Evolutionary conservation across 2,329 filamentous ascomycete genomes (phyloP).

Genomic region (Scorias spongiosa): DNA sequence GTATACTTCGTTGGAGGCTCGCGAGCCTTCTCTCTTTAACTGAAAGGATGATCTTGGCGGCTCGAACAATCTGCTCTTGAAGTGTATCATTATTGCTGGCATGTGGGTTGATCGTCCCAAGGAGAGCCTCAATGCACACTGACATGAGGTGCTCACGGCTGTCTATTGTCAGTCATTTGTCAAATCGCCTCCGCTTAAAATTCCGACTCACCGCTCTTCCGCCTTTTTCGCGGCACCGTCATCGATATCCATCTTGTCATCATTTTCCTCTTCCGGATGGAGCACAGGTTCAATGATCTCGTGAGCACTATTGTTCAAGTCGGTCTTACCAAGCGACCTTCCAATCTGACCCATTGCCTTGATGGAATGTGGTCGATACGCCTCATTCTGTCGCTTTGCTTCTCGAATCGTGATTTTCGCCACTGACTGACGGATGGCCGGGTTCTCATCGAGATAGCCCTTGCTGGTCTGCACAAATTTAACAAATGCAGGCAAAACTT

Average conservation of each 20-base stretch:
- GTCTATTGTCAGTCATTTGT: background rate
- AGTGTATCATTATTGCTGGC: constrained; percentile 7
- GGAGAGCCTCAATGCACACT: constrained; percentile 12
- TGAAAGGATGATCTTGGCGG: constrained; percentile 4
- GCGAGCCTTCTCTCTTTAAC: background rate
- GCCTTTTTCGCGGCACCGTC: constrained; percentile 19
- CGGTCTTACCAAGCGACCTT: constrained; percentile 50
- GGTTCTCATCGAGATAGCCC: constrained; percentile 40
- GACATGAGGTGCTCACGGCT: background rate
- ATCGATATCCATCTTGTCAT: constrained; percentile 57
- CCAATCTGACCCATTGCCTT: constrained; percentile 57
- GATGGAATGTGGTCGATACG: constrained; percentile 65
- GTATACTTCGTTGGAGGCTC: constrained; percentile 9
- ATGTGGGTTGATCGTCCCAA: constrained; percentile 16
- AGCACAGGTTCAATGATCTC: constrained; percentile 49
- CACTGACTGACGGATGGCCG: constrained; percentile 48
- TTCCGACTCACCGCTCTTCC: constrained; percentile 13
- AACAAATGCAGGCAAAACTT: constrained; percentile 63
- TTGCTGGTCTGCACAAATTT: constrained; percentile 55
- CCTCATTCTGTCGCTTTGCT: constrained; percentile 79
- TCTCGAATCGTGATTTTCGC: constrained; percentile 65
- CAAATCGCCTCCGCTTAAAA: background rate
- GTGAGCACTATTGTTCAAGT: constrained; percentile 53
- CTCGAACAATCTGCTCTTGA: constrained; percentile 5
- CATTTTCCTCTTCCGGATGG: constrained; percentile 28